phyloP scores from a whole-genome alignment of 306 rosid species.

The Cucumis sativus region Cucumber_9930_V3 NC_026657.2:30564001-30564500 shows the following conservation, averaged over 20 bases:
- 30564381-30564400: conserved; percentile 73
- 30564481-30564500: not conserved
- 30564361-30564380: conserved; percentile 32
- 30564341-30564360: conserved; percentile 62
- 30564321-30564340: conserved; percentile 59
- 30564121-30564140: not conserved
- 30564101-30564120: not conserved
- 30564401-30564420: conserved; percentile 49
- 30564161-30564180: not conserved
- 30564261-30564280: conserved; percentile 44
- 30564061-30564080: conserved; percentile 14
- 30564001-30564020: conserved; percentile 37
- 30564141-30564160: not conserved
- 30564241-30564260: conserved; percentile 1
- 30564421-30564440: conserved; percentile 60
- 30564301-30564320: conserved; percentile 57
- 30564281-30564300: conserved; percentile 32
- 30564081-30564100: not conserved
- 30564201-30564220: conserved; percentile 21
- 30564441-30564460: conserved; percentile 67
- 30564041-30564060: conserved; percentile 36
- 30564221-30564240: not conserved
- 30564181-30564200: conserved; percentile 21
- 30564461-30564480: conserved; percentile 44
- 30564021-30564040: conserved; percentile 29